Base-by-base conservation (phyloP, 495 filamentous ascomycete species). In the Ramalina peruviana region DNA sequence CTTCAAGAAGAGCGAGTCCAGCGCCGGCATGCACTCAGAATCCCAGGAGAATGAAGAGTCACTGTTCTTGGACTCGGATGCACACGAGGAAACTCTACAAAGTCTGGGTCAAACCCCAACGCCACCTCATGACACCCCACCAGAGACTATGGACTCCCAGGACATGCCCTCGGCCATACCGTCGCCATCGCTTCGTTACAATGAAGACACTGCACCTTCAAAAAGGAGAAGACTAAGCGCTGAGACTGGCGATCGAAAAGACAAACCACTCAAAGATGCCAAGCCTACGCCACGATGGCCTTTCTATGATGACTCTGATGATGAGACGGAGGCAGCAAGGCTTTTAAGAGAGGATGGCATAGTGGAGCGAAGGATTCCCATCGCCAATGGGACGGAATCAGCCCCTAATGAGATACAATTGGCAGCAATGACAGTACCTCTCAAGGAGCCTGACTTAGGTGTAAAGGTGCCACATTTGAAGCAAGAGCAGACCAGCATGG, bases 281-380 rank as follows among this genome's bases (percentile, higher is more conserved):
- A 49, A 63, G 41, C 23, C 46, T 21, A 40, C 36, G n/a, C 38
- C 51, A 54, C 55, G 48, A 56, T 74, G 72, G 4, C 81, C 79
- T 0, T 85, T 86, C 48, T 61, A 82, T 40, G 75, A 83, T 41
- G 77, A 83, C 46, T 85, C 82, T 0, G 81, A 86, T 55, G 79
- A 74, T 47, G 80, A 82, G 57, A 71, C 76, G 20, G 76, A 80
- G 21, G 52, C 33, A 7, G 16, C 30, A 7, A 11, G 30, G 30
- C 30, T 33, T 13, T 33, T 33, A 6, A 6, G 30, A 11, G 30
- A 33, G 30, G 30, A 33, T 13, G 30, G 30, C 12, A 33, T 33
- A 11, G 30, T 11, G 30, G 30, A 33, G 30, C 30, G 30, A 13
- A 33, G 30, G 30, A 7, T 10, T 33, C 7, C 30, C 7, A 13